Conservation (phyloP, 177 flowering plant genomes). For the Telopea speciosissima region DNA sequence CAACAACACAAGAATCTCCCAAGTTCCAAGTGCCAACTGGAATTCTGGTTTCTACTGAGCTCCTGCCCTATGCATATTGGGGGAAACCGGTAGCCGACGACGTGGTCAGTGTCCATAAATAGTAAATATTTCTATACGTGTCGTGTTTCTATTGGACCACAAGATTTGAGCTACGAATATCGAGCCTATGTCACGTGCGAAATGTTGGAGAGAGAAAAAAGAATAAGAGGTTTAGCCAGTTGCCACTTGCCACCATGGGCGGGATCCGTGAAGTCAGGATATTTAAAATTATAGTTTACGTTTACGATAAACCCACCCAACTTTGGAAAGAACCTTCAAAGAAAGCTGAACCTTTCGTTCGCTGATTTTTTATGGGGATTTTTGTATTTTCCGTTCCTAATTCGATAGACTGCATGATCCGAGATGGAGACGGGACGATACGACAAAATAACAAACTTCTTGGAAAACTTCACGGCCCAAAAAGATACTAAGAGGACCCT, state of each 20-base stretch:
- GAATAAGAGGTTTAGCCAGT: neutral
- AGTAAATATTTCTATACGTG: neutral
- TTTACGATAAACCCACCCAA: neutral
- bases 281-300: neutral
- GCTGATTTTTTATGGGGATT: neutral
- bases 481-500: no score
- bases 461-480: no score
- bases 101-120: neutral
- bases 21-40: neutral
- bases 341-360: neutral
- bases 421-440: no score
- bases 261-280: neutral
- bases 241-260: neutral
- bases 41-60: no score
- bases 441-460: no score
- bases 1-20: neutral
- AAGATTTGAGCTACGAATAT: neutral
- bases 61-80: neutral
- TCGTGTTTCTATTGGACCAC: neutral
- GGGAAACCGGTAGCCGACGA: neutral
- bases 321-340: neutral
- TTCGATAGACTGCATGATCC: no score
- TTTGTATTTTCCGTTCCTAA: neutral
- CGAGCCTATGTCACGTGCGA: neutral
- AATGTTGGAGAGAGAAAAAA: neutral